Conservation (phyloP, 257 asterid genomes). For the Solanum lycopersicoides region DNA sequence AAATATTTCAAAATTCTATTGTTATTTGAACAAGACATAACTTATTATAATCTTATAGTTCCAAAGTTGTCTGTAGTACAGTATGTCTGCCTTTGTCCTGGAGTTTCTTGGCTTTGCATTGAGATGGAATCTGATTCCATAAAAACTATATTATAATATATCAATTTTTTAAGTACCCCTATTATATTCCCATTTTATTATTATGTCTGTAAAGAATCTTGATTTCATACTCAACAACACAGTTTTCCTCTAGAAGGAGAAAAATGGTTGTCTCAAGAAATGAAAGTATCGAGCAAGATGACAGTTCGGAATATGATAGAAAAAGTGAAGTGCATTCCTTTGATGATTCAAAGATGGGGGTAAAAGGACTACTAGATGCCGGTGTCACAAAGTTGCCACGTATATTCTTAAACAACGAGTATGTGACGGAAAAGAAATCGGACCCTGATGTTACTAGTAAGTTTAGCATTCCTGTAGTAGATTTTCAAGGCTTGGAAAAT, state of each 20-base stretch:
- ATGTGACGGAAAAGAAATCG: background rate
- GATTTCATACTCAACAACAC: background rate
- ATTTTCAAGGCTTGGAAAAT: conserved; percentile 7
- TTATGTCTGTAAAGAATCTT: background rate
- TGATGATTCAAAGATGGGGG: conserved; percentile 7
- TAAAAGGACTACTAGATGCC: conserved; percentile 8
- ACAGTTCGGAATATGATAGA: background rate
- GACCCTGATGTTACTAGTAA: background rate
- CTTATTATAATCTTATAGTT: background rate
- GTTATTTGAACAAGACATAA: background rate
- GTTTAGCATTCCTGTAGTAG: conserved; percentile 17
- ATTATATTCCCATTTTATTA: background rate
- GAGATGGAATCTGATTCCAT: background rate
- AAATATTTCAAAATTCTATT: background rate
- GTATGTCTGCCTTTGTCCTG: background rate
- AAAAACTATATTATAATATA: background rate
- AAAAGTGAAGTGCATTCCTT: background rate
- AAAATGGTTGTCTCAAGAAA: background rate
- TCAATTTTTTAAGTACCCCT: background rate
- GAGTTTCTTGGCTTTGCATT: background rate
- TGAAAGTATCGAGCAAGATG: background rate
- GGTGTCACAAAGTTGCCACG: conserved; percentile 4
- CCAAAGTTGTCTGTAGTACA: background rate
- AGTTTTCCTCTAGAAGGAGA: background rate
- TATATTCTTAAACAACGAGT: background rate